Percentiles rank a stretch among this genome's conserved stretches.
Conservation (phyloP, 768 basidiomycete species). For the Naganishia onofrii region DNA sequence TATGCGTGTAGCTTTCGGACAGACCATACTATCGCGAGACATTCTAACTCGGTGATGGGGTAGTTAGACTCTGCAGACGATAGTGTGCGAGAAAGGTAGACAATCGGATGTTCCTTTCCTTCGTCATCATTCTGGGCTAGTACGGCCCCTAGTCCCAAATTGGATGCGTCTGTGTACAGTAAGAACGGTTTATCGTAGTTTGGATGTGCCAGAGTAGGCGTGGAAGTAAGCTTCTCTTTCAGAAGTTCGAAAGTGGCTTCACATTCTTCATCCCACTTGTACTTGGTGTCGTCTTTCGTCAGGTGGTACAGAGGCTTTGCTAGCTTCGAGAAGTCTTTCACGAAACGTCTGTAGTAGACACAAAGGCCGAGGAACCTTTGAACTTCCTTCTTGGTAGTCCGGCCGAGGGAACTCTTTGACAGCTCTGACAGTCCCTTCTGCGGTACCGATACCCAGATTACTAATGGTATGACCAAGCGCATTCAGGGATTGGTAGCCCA, state of each 20-base stretch:
- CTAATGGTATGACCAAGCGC: neutral
- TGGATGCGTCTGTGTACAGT: neutral
- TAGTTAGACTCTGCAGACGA: slow-evolving; percentile 25
- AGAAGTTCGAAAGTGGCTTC: neutral
- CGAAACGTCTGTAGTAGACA: slow-evolving; percentile 39
- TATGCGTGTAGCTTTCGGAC: slow-evolving; percentile 24
- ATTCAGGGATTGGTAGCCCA: slow-evolving; percentile 6
- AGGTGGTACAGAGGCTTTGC: slow-evolving; percentile 30
- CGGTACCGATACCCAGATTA: neutral
- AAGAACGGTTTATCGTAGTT: neutral
- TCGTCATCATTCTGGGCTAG: slow-evolving; percentile 23
- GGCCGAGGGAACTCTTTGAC: slow-evolving; percentile 1
- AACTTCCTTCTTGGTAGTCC: neutral
- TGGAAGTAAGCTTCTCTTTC: too few species aligned
- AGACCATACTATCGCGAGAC: slow-evolving; percentile 30
- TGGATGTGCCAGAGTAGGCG: too few species aligned
- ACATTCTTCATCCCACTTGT: slow-evolving; percentile 12
- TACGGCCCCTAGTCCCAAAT: slow-evolving; percentile 29
- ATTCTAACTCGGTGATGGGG: slow-evolving; percentile 31
- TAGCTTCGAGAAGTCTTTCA: slow-evolving; percentile 34
- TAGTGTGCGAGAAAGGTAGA: slow-evolving; percentile 24
- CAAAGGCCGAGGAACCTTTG: neutral
- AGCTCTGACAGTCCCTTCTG: neutral
- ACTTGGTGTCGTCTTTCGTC: slow-evolving; percentile 24
- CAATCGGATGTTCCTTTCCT: neutral